A percentile compares a stretch with the other conserved stretches of the same genome.
Evolutionary conservation across 768 basidiomycete genomes (phyloP).

Genomic region (Calocybe indica): DNA sequence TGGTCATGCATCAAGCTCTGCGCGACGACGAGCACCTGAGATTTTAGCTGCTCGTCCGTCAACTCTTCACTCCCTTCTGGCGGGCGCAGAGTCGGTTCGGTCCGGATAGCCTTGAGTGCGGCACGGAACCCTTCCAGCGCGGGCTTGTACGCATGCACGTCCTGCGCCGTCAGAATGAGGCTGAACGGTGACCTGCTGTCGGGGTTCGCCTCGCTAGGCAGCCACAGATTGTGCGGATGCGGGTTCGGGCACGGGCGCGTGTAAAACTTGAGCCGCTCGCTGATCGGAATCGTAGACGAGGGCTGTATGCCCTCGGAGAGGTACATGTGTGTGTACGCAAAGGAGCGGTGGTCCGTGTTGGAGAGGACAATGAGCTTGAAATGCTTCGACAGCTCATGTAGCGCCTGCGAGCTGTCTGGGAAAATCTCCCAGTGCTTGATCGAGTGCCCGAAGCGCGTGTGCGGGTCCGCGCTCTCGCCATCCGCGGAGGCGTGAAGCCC

Average conservation of each 20-base stretch:
- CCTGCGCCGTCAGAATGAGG: conserved; percentile 65
- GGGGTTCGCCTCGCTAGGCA: conserved; percentile 30
- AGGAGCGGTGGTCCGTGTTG: conserved; percentile 66
- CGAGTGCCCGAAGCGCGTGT: conserved; percentile 52
- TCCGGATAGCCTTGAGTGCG: conserved; percentile 37
- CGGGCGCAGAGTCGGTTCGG: conserved; percentile 29
- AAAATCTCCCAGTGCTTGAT: conserved; percentile 61
- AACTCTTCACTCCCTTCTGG: conserved; percentile 9
- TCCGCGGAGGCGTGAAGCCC: conserved; percentile 13
- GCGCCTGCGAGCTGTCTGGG: conserved; percentile 57
- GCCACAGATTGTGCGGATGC: conserved; percentile 33
- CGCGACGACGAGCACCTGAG: conserved; percentile 58
- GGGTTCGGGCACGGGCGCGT: conserved; percentile 25
- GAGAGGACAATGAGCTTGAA: conserved; percentile 72
- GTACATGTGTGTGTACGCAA: conserved; percentile 50
- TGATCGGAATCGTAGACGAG: background rate
- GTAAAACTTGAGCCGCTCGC: conserved; percentile 4
- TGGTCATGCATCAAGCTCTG: conserved; percentile 66
- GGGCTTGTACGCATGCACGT: conserved; percentile 71
- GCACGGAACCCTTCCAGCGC: conserved; percentile 46
- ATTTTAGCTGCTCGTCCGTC: conserved; percentile 26
- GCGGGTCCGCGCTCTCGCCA: conserved; percentile 17
- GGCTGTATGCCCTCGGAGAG: conserved; percentile 37
- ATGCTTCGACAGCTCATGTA: conserved; percentile 50
- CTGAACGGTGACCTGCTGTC: conserved; percentile 54